Percentiles rank a stretch among this genome's conserved stretches.
These are phyloP conservation scores for Dicorynia guianensis DNA, from an alignment of 306 rosid genomes.

Conservation along the genomic window DNA sequence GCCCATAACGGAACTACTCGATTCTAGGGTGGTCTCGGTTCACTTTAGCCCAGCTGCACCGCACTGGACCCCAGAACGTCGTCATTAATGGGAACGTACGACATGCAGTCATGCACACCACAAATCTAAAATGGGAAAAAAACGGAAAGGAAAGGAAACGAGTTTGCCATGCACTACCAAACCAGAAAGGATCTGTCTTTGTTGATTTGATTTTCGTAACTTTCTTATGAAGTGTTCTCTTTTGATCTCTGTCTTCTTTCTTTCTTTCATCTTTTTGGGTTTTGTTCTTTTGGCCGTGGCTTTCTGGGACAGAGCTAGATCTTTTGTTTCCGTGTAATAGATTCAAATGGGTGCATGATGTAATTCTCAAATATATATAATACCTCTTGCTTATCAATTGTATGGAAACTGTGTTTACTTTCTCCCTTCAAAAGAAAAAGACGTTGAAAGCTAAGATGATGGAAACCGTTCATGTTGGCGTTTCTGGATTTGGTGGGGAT, in stretches of 20 bases:
- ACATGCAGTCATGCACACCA: constrained; percentile 38
- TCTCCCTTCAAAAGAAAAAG: constrained; percentile 38
- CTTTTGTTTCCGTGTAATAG: constrained; percentile 55
- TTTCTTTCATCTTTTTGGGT: constrained; percentile 9
- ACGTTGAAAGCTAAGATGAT: constrained; percentile 40
- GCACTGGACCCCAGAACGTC: constrained; percentile 82
- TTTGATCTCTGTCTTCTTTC: neutral
- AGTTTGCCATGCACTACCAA: neutral
- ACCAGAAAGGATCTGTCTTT: constrained; percentile 21
- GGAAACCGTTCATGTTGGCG: constrained; percentile 7
- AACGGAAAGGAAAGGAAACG: neutral
- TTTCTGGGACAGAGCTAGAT: constrained; percentile 23
- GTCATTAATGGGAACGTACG: constrained; percentile 46
- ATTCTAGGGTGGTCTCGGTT: constrained; percentile 71
- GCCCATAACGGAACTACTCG: constrained; percentile 85
- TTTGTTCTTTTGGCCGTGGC: constrained; percentile 17
- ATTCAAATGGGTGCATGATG: constrained; percentile 45
- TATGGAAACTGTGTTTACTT: constrained; percentile 41
- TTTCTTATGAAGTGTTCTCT: constrained; percentile 44
- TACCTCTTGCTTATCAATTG: constrained; percentile 31
- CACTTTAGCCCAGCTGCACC: constrained; percentile 89
- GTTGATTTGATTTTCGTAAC: constrained; percentile 45
- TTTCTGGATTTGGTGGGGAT: constrained; percentile 30
- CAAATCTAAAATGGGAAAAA: neutral
- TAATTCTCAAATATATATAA: constrained; percentile 36